phyloP scores from a whole-genome alignment of 2,329 filamentous ascomycete species.

The Cladophialophora immunda region DNA sequence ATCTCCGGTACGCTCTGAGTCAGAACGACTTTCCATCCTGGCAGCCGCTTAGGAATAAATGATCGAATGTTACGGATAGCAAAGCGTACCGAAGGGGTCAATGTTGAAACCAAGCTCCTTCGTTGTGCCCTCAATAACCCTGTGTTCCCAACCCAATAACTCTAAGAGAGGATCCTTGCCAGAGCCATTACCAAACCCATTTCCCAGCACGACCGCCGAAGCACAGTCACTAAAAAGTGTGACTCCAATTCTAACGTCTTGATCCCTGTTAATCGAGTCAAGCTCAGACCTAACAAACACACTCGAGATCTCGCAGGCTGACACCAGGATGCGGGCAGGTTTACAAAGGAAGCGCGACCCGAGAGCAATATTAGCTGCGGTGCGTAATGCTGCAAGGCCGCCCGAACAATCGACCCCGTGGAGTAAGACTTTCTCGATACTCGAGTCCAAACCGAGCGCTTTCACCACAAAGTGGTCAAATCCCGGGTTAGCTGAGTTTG shows the following conservation, averaged over 20 bases:
- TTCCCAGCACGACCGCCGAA: constrained; percentile 71
- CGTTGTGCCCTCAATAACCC: constrained; percentile 68
- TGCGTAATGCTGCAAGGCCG: constrained; percentile 68
- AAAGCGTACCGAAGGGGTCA: constrained; percentile 63
- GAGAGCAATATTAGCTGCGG: constrained; percentile 72
- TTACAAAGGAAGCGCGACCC: constrained; percentile 67
- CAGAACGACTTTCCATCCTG: constrained; percentile 73
- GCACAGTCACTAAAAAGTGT: constrained; percentile 76
- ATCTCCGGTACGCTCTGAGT: constrained; percentile 68
- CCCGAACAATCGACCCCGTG: constrained; percentile 74
- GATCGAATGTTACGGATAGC: not conserved
- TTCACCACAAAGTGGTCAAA: constrained; percentile 73
- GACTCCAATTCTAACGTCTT: constrained; percentile 71
- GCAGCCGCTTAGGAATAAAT: constrained; percentile 15
- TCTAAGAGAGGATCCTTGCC: constrained; percentile 59
- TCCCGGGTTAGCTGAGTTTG: constrained; percentile 74
- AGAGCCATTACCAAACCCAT: constrained; percentile 57
- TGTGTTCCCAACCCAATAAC: constrained; percentile 72
- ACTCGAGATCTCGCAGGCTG: constrained; percentile 59
- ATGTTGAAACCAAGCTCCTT: constrained; percentile 71
- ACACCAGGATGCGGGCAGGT: constrained; percentile 69
- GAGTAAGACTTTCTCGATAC: constrained; percentile 70
- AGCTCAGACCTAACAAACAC: constrained; percentile 70
- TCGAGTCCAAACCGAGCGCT: constrained; percentile 63
- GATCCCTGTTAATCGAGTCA: constrained; percentile 66